Conservation (phyloP, 805 yeast genomes). For the Zygotorulaspora sp. region DNA sequence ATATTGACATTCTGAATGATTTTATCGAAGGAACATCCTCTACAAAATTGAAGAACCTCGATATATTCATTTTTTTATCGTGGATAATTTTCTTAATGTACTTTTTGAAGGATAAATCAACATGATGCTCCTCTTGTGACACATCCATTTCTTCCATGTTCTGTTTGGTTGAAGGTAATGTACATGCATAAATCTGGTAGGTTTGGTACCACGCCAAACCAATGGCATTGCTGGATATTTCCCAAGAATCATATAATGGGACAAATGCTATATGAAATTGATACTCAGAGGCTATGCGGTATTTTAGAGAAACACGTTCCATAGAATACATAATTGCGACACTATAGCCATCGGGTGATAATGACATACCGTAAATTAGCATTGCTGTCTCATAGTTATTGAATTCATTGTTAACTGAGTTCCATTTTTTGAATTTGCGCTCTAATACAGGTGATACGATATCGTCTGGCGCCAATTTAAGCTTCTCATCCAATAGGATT, state of each 20-base stretch:
- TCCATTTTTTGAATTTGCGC: constrained; percentile 30
- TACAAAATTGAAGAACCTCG: constrained; percentile 24
- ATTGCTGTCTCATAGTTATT: constrained; percentile 28
- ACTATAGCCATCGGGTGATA: constrained; percentile 30
- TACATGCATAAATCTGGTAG: constrained; percentile 26
- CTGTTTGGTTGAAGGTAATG: constrained; percentile 17
- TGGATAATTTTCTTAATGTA: constrained; percentile 21
- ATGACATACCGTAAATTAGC: constrained; percentile 27
- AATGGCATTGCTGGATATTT: constrained; percentile 20
- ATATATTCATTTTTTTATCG: constrained; percentile 17
- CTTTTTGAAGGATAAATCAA: constrained; percentile 16
- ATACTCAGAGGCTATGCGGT: constrained; percentile 28
- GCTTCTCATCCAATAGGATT: constrained; percentile 14
- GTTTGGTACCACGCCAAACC: constrained; percentile 36
- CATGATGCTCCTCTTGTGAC: constrained; percentile 8
- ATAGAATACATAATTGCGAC: constrained; percentile 29
- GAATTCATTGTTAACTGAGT: constrained; percentile 22
- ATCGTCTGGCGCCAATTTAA: constrained; percentile 17
- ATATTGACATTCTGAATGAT: constrained; percentile 23
- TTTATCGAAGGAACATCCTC: constrained; percentile 17
- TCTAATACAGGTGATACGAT: constrained; percentile 26
- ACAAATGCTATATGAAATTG: constrained; percentile 25
- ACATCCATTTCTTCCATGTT: constrained; percentile 1
- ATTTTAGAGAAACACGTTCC: constrained; percentile 28
- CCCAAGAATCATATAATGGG: constrained; percentile 30